Evolutionary conservation across 345 rosid species (phyloP), one percentile per base, ranked within the genome.

Genomic region (Citropsis articulata): DNA sequence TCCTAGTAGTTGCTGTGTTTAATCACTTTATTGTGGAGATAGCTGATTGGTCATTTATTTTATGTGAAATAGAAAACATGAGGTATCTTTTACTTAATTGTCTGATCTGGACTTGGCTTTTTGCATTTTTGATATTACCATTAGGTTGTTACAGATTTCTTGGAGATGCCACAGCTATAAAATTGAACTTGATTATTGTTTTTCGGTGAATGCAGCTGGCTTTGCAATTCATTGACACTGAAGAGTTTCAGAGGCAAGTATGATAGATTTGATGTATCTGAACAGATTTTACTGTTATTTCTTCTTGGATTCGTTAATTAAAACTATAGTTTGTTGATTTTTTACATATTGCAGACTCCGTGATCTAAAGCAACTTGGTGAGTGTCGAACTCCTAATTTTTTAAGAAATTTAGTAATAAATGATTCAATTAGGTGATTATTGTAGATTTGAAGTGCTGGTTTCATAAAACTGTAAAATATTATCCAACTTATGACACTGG

Each of bases 341-440:
- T 10, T 42, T 35, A 40, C 64, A 19, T 76, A 22, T 75, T 81
- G 55, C 92, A 91, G 95, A 85, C 95, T 91, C 81, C 93, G 95
- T 8, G 91, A 91, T 13, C 83, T 91, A 80, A 91, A 88, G 81
- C 95, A 91, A 78, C 90, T 91, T 13, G 88, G 94, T 91, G 83
- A 84, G 90, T 70, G 35, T 30, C 10, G 36, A 71, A n/a, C 27
- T n/a, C 27, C 31, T 36, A 31, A 55, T 19, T 9, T 42, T 27
- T 7, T 28, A 42, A 45, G 60, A 63, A 75, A 28, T 30, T 38
- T 42, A 63, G 21, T 64, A 12, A 50, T n/a, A 21, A 75, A n/a
- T 48, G 35, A 12, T 45, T 63, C 10, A 22, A 48, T 24, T 27
- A 18, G 31, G 31, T 64, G 50, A 75, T 38, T 65, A 31, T 64